Evolutionary conservation across 2,329 filamentous ascomycete genomes (phyloP).

Genomic region (Talaromyces sp.): DNA sequence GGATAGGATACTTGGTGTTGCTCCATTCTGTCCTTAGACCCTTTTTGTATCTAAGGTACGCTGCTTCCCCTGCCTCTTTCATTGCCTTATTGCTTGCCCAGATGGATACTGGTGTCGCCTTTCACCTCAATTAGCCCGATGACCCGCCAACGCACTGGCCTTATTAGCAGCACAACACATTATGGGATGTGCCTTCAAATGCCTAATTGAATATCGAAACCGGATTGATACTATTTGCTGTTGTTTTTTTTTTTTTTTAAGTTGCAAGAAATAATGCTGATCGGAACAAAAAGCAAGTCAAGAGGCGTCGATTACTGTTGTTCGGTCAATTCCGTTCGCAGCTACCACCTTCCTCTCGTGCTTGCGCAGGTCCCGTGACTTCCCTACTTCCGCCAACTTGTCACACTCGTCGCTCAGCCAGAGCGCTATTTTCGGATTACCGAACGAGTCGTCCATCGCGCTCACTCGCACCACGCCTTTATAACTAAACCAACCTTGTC

Average conservation of each 20-base stretch:
- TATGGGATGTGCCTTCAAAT: background rate
- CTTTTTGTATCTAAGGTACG: constrained; percentile 25
- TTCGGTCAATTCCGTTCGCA: background rate
- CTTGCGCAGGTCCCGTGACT: constrained; percentile 29
- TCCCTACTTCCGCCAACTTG: constrained; percentile 19
- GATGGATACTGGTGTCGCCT: constrained; percentile 11
- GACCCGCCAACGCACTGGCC: constrained; percentile 28
- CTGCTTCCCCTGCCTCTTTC: constrained; percentile 17
- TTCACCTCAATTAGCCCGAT: constrained; percentile 17
- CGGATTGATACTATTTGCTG: constrained; percentile 8
- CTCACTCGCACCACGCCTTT: constrained; percentile 35
- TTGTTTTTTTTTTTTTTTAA: background rate
- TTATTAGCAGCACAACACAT: constrained; percentile 24
- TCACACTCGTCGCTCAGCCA: constrained; percentile 28
- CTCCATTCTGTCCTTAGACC: constrained; percentile 18
- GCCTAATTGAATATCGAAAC: background rate
- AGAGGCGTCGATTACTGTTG: background rate
- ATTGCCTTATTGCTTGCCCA: constrained; percentile 19
- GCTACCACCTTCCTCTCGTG: constrained; percentile 18
- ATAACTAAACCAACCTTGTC: constrained; percentile 40
- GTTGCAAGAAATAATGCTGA: constrained; percentile 1
- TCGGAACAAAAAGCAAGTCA: background rate
- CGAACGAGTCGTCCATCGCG: constrained; percentile 31
- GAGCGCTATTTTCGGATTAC: constrained; percentile 35
- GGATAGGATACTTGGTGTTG: constrained; percentile 20